phyloP scores from a whole-genome alignment of 495 filamentous ascomycete genomes.

The Aspergillus homomorphus region DNA sequence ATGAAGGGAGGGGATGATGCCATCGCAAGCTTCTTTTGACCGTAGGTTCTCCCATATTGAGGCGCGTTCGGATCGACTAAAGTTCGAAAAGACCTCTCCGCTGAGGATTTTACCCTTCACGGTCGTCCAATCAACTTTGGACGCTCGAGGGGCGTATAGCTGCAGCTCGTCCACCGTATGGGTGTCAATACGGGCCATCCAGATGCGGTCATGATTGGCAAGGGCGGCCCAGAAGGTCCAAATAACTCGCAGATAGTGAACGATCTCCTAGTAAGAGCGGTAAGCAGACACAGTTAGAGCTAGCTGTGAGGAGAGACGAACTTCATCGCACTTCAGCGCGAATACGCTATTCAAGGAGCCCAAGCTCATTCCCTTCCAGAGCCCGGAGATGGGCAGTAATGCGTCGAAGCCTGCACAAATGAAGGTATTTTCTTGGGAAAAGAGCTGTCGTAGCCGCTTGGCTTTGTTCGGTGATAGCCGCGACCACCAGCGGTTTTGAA shows the following conservation, averaged over 20 bases:
- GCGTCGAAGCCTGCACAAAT: conserved; percentile 23
- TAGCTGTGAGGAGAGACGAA: too few relatives aligned
- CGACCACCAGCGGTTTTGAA: conserved; percentile 24
- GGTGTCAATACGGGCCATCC: background rate
- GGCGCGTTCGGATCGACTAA: conserved; percentile 21
- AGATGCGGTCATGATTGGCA: background rate
- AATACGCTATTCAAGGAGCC: conserved; percentile 18
- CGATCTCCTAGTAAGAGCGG: conserved; percentile 17
- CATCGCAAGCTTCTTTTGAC: conserved; percentile 15
- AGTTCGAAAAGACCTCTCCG: conserved; percentile 24
- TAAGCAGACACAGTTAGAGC: too few relatives aligned
- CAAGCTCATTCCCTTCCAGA: conserved; percentile 30
- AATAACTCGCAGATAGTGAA: conserved; percentile 2
- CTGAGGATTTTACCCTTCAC: too few relatives aligned
- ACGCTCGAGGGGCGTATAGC: background rate
- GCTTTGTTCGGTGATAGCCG: conserved; percentile 23
- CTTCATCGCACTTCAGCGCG: conserved; percentile 19
- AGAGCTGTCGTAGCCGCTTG: conserved; percentile 19
- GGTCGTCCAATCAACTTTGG: background rate
- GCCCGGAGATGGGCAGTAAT: conserved; percentile 24
- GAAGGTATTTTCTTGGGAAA: background rate
- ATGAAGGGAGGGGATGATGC: conserved; percentile 30
- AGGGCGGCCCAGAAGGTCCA: conserved; percentile 6
- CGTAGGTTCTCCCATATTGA: conserved; percentile 20
- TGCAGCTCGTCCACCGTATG: conserved; percentile 4